Evolutionary conservation across 768 basidiomycete species (phyloP), one percentile per base, ranked within the genome.

Genomic region (Termitomyces heimii): DNA sequence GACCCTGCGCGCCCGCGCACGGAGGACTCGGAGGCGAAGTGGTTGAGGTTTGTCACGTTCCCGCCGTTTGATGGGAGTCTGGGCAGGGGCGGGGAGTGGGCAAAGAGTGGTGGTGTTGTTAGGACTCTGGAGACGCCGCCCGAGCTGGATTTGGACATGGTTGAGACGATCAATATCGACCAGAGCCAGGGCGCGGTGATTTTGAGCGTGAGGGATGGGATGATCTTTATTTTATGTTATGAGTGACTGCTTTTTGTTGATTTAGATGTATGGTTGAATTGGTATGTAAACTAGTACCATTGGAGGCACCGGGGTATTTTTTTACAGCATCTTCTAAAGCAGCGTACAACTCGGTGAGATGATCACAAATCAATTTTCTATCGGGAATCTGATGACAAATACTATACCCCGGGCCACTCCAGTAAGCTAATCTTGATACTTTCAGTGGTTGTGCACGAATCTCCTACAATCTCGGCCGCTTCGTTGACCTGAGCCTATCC

Each of bases 81-180:
- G 8, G 56, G 63, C 16, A 58, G 44, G 54, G 65, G 48, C 50
- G 63, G 63, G 60, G 62, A 65, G 63, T 58, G 64, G 68, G 62
- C 63, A 65, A 63, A 56, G 61, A 59, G 63, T 44, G 77, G 76
- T 48, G 74, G 81, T 61, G 65, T 75, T 58, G 85, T 84, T 53
- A 73, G 80, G 60, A 88, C 85, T 51, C 70, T 89, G 29, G 80
- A 82, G 58, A 78, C 83, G 5, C 88, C 88, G 1, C 75, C 77
- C 0, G 88, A 86, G 59, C 68, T 89, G 57, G 81, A 89, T 63
- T 67, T 89, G 59, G 79, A 83, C 48, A 70, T 67, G 39, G 85
- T 89, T 29, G 87, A 88, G 73, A 88, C 85, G 60, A 86, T 89
- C 63, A 88, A 88, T 67, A 85, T 89, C 52, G 88, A 89, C 66